phyloP scores from a whole-genome alignment of 2,329 filamentous ascomycete genomes.

The Xenoacremonium recifei region DNA sequence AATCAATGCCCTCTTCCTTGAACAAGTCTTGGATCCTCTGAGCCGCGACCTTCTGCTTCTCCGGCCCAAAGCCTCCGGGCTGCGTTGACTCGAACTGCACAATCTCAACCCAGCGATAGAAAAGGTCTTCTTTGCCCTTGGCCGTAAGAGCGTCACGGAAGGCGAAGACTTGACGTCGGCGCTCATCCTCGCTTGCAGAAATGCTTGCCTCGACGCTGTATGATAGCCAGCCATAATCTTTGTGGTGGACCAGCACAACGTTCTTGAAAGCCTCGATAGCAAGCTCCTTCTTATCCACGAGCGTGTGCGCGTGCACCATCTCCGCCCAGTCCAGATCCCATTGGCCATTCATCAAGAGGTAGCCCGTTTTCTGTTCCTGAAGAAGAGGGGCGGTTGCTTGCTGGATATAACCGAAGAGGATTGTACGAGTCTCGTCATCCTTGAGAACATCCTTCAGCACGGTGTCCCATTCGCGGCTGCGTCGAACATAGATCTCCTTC shows the following conservation, averaged over 20 bases:
- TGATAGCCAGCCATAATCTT: conserved; percentile 65
- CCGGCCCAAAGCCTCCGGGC: conserved; percentile 74
- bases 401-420: conserved; percentile 61
- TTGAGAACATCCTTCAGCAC: conserved; percentile 55
- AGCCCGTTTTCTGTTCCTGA: conserved; percentile 78
- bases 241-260: conserved; percentile 66
- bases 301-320: conserved; percentile 71
- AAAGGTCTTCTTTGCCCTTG: conserved; percentile 83
- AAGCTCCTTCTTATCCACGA: conserved; percentile 63
- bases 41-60: conserved; percentile 71
- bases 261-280: conserved; percentile 67
- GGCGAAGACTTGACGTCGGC: conserved; percentile 70
- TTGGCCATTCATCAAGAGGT: conserved; percentile 77
- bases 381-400: conserved; percentile 67
- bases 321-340: conserved; percentile 86
- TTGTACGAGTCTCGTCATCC: conserved; percentile 50
- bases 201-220: conserved; percentile 59
- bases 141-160: conserved; percentile 75
- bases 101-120: conserved; percentile 90
- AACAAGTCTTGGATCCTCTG: conserved; percentile 76
- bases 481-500: conserved; percentile 77
- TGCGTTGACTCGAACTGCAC: conserved; percentile 82
- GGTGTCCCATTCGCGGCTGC: conserved; percentile 71
- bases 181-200: conserved; percentile 57
- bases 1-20: conserved; percentile 72